Evolutionary conservation across 2,329 filamentous ascomycete species (phyloP), one percentile per base, ranked within the genome.

Genomic region (Fusarium coffeatum): DNA sequence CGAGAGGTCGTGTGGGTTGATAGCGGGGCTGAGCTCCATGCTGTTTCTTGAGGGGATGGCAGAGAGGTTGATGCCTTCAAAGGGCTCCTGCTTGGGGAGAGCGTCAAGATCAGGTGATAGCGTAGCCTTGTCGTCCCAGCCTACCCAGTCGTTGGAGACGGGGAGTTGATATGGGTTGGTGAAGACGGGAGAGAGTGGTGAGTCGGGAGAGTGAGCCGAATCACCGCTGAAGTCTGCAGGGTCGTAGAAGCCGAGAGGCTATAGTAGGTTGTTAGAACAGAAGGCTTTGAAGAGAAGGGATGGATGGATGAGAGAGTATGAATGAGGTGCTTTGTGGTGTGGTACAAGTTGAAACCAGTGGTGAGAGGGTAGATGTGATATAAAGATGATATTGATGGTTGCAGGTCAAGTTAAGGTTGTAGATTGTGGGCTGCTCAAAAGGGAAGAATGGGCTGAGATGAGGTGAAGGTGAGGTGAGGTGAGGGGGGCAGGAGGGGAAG

Each of bases 11-110:
- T 72, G 71, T 47, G 73, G 73, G 73, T 75, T 74, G 64, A 75
- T 73, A 47, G 69, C 73, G 40, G 73, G 72, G 69, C 73, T 75
- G 55, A 75, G 72, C 62, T 75, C 73, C 73, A 75, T 75, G 51
- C 63, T 75, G 69, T 69, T 68, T 51, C 73, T 61, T 50, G 71
- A 68, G 37, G 73, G 73, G 57, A 75, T 75, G 42, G 65, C 66
- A 34, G 73, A 74, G 32, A 75, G 69, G 63, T 68, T 72, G 61
- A 75, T 73, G 63, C 65, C 65, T 61, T 75, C 72, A 61, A 75
- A 75, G 47, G 73, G 72, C 45, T 75, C 73, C 64, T 75, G 73
- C 61, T 75, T 75, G 56, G 73, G 71, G 34, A 75, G 69, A 8
- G 71, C 23, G 64, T 75, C 73, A 20, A 75, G 68, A 15, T 75